Conservation (phyloP, 2,329 filamentous ascomycete species). For the Teratosphaeria epicoccoides region DNA sequence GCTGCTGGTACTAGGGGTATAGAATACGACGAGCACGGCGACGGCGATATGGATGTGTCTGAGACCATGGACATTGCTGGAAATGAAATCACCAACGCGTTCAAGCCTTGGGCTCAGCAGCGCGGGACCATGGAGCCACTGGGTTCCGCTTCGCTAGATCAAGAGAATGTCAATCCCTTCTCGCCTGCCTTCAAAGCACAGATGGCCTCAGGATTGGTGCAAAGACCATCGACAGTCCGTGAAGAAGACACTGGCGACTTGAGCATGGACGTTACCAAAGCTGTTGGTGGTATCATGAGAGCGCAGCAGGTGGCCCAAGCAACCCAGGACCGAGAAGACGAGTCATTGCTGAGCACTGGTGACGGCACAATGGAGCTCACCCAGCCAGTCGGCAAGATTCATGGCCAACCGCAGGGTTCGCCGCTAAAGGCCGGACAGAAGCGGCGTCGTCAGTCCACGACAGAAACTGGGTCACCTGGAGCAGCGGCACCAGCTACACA, state of each 20-base stretch:
- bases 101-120: constrained; percentile 56
- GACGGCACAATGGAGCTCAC: constrained; percentile 48
- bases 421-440: constrained; percentile 30
- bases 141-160: constrained; percentile 27
- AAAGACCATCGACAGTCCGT: constrained; percentile 14
- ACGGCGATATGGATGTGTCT: constrained; percentile 10
- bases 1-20: constrained; percentile 64
- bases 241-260: constrained; percentile 51
- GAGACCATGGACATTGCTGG: constrained; percentile 45
- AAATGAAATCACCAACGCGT: constrained; percentile 64
- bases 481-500: constrained; percentile 4
- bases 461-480: constrained; percentile 25
- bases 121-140: neutral
- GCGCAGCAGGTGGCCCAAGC: constrained; percentile 10
- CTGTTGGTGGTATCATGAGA: constrained; percentile 66
- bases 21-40: constrained; percentile 45
- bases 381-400: constrained; percentile 42
- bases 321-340: neutral
- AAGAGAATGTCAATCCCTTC: constrained; percentile 42
- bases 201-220: constrained; percentile 10
- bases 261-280: constrained; percentile 89
- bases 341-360: constrained; percentile 25
- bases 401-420: constrained; percentile 22
- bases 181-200: constrained; percentile 33
- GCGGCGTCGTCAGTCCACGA: constrained; percentile 30